Conservation (phyloP, 2,329 filamentous ascomycete genomes). For the Erysiphe pulchra region DNA sequence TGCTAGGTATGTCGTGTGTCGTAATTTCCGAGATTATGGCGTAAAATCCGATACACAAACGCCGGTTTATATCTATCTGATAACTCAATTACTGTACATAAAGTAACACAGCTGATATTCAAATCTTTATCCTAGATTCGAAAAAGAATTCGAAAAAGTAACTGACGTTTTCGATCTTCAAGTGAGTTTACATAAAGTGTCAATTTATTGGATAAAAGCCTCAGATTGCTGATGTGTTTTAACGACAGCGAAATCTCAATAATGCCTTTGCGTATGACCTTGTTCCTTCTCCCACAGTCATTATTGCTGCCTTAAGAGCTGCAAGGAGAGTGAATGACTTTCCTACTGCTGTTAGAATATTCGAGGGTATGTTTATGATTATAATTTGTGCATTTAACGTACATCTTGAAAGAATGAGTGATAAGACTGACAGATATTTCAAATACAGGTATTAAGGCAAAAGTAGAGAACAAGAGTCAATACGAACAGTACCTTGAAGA, state of each 20-base stretch:
- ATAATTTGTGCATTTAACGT: not conserved
- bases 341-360: conserved; percentile 92
- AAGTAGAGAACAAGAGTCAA: conserved; percentile 95
- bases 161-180: conserved; percentile 99
- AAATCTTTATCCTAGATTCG: conserved; percentile 40
- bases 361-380: conserved; percentile 55
- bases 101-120: conserved; percentile 16
- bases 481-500: conserved; percentile 91
- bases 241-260: conserved; percentile 66
- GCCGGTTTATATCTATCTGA: not conserved
- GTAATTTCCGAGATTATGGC: conserved; percentile 6
- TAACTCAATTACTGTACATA: not conserved
- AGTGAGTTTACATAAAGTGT: conserved; percentile 27
- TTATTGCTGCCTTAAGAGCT: conserved; percentile 75
- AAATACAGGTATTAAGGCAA: conserved; percentile 76
- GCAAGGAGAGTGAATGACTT: conserved; percentile 94
- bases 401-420: not conserved
- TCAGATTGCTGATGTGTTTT: conserved; percentile 8
- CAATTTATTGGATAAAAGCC: not conserved
- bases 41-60: conserved; percentile 6
- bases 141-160: conserved; percentile 95
- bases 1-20: conserved; percentile 42
- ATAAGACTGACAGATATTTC: conserved; percentile 3
- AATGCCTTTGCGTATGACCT: conserved; percentile 99
- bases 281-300: conserved; percentile 76